Evolutionary conservation across 116 monocot species (phyloP).

Genomic region (Phalaenopsis hybrid): DNA sequence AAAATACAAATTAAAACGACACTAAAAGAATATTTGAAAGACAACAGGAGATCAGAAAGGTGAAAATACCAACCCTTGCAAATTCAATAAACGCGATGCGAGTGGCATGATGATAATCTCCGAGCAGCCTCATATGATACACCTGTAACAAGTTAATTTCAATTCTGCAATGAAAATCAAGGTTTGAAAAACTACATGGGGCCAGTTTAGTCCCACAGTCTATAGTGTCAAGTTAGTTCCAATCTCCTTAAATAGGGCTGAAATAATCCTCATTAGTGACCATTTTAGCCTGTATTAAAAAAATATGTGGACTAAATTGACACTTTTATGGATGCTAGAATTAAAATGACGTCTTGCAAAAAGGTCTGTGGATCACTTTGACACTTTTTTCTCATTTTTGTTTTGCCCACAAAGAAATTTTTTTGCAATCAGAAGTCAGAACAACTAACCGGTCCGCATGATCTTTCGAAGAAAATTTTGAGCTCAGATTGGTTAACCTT

Average conservation of each 20-base stretch:
- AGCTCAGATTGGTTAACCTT: conserved; percentile 75
- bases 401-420: background rate
- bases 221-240: no score
- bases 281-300: no score
- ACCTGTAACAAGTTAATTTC: conserved; percentile 47
- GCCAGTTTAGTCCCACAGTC: no score
- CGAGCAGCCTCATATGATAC: conserved; percentile 69
- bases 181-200: no score
- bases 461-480: conserved; percentile 73
- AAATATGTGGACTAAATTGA: no score
- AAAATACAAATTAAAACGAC: background rate
- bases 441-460: conserved; percentile 72
- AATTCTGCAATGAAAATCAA: no score
- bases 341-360: no score
- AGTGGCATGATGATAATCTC: conserved; percentile 73
- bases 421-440: background rate
- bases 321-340: no score
- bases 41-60: background rate
- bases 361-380: no score
- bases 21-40: background rate
- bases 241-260: no score
- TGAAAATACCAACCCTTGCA: conserved; percentile 36
- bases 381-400: no score
- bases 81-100: conserved; percentile 96
- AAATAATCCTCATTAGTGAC: no score